A percentile compares a stretch with the other conserved stretches of the same genome.
Conservation (phyloP, 345 rosid genomes). For the Passiflora organensis region DNA sequence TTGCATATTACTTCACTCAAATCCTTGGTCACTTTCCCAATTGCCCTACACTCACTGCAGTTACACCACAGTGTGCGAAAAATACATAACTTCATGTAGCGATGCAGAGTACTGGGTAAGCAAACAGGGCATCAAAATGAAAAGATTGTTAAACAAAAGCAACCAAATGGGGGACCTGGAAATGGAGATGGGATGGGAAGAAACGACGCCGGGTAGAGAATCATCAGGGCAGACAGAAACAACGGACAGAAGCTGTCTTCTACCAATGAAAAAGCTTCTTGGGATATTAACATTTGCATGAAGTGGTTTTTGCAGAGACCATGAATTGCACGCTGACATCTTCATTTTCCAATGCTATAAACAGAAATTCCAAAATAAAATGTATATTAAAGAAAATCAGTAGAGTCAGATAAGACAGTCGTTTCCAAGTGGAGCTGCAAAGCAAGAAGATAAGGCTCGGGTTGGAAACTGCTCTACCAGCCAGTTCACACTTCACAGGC, state of each 20-base stretch:
- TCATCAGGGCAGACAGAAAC: conserved; percentile 11
- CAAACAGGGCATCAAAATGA: neutral
- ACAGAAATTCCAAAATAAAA: too few species aligned
- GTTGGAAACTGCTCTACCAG: too few species aligned
- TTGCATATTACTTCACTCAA: conserved; percentile 35
- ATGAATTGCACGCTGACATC: conserved; percentile 22
- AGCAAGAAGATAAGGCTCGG: too few species aligned
- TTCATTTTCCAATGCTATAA: conserved; percentile 12
- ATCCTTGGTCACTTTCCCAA: conserved; percentile 29
- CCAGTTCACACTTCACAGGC: too few species aligned
- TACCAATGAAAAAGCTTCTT: conserved; percentile 23
- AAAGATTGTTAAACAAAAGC: neutral
- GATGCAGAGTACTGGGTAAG: neutral
- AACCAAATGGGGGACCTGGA: conserved; percentile 15
- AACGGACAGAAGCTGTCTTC: conserved; percentile 34
- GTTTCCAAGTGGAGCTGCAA: too few species aligned
- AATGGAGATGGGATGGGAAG: conserved; percentile 14
- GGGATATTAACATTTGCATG: conserved; percentile 14
- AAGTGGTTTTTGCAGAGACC: conserved; percentile 15
- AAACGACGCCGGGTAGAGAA: conserved; percentile 1
- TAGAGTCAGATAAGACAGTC: too few species aligned
- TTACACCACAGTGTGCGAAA: neutral
- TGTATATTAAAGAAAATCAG: too few species aligned
- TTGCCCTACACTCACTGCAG: conserved; percentile 26
- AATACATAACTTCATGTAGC: neutral